Conservation (phyloP, 345 rosid genomes). For the Sonneratia caseolaris region DNA sequence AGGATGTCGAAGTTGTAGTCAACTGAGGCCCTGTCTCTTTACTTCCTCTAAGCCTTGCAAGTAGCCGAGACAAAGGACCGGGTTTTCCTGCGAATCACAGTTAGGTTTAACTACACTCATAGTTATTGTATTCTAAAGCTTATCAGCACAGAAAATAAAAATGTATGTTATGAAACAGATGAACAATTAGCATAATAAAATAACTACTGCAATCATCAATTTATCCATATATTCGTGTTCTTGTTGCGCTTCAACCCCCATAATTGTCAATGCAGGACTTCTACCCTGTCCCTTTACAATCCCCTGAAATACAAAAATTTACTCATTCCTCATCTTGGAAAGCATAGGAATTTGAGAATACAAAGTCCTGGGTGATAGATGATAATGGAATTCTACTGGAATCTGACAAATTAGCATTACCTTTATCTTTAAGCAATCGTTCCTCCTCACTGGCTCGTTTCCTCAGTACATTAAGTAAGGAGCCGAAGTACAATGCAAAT, state of each 20-base stretch:
- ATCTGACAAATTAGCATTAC: slow-evolving; percentile 22
- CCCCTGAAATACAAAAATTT: background rate
- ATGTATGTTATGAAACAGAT: background rate
- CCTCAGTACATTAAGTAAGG: slow-evolving; percentile 73
- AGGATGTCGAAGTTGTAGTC: slow-evolving; percentile 11
- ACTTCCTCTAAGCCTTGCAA: slow-evolving; percentile 55
- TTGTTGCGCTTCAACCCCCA: background rate
- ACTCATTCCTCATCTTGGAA: background rate
- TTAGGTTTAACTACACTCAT: slow-evolving; percentile 11
- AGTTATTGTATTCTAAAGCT: background rate
- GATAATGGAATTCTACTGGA: background rate
- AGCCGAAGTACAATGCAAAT: slow-evolving; percentile 81
- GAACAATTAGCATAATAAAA: background rate
- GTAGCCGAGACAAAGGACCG: slow-evolving; percentile 28
- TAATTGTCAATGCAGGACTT: background rate
- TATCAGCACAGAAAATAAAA: background rate
- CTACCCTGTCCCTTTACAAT: background rate
- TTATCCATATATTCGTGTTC: background rate
- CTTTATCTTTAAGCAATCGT: slow-evolving; percentile 56
- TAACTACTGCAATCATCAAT: background rate
- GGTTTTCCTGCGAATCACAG: slow-evolving; percentile 27
- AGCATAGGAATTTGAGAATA: background rate
- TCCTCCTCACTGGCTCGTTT: slow-evolving; percentile 73
- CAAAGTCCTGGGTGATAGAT: background rate
- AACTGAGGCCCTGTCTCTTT: slow-evolving; percentile 21